Conservation (phyloP, 148 eudicot species). For the Dianthus caryophyllus region DNA sequence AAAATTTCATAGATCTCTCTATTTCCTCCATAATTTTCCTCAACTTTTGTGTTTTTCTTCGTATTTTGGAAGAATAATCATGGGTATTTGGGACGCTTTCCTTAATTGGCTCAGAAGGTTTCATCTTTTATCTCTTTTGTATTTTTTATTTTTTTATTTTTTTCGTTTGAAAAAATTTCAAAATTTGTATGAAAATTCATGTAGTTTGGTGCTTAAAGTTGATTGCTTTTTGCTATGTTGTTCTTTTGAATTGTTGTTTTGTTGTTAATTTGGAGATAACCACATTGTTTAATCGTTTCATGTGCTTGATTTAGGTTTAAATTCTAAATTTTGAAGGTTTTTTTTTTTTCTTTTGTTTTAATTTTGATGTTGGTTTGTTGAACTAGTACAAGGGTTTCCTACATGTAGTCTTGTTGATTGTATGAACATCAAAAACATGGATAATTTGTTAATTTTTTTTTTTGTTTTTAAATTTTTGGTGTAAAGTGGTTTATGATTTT, state of each 20-base stretch:
- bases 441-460: too few relatives aligned
- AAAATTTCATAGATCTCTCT: slow-evolving; percentile 17
- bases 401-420: not conserved
- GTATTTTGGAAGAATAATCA: not conserved
- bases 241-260: not conserved
- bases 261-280: not conserved
- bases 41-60: not conserved
- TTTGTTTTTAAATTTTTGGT: not conserved
- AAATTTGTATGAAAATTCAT: too few relatives aligned
- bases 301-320: not conserved
- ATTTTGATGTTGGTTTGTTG: not conserved
- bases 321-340: not conserved
- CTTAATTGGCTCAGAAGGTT: slow-evolving; percentile 42
- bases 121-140: not conserved
- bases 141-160: too few relatives aligned
- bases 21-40: not conserved
- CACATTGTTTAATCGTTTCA: not conserved
- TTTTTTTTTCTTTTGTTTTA: not conserved
- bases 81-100: slow-evolving; percentile 36
- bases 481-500: not conserved
- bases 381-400: not conserved
- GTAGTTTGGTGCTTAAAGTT: not conserved
- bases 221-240: not conserved
- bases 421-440: too few relatives aligned
- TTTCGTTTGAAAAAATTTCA: too few relatives aligned